These are phyloP conservation scores for Vanrija pseudolonga DNA, from an alignment of 1,284 basidiomycete genomes.

Conservation along the genomic window DNA sequence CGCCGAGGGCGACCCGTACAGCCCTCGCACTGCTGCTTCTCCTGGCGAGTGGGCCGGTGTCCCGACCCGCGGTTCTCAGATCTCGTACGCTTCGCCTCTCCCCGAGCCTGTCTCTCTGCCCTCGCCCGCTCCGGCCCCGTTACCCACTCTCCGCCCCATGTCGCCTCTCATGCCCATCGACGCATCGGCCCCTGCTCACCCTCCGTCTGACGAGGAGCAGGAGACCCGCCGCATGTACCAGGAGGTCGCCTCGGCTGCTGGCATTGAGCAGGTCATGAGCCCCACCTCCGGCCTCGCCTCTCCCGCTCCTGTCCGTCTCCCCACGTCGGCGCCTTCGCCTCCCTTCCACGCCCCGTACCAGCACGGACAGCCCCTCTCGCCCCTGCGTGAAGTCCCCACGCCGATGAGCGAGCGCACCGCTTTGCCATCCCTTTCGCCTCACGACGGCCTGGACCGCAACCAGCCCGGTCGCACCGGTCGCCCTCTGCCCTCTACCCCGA, in stretches of 20 bases:
- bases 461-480: neutral
- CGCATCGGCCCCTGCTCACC: conserved; percentile 12
- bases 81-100: neutral
- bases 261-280: conserved; percentile 28
- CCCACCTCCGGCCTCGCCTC: conserved; percentile 3
- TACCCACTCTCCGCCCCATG: conserved; percentile 36
- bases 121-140: conserved; percentile 6
- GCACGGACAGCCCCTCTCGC: conserved; percentile 45
- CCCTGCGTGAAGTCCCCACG: conserved; percentile 40
- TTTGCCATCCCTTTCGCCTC: no score
- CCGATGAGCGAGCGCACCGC: conserved; percentile 6
- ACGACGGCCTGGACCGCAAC: conserved; percentile 2
- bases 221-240: conserved; percentile 33
- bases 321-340: conserved; percentile 14
- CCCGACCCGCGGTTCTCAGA: neutral
- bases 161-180: conserved; percentile 27
- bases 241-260: conserved; percentile 40
- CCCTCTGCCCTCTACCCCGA: conserved; percentile 1
- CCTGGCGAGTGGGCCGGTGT: conserved; percentile 20
- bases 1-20: conserved; percentile 14
- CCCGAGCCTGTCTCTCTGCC: neutral
- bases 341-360: conserved; percentile 34
- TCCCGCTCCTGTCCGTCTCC: conserved; percentile 1
- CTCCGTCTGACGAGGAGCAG: conserved; percentile 27
- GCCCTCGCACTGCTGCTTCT: conserved; percentile 21